Conservation (phyloP, 352 stramenopile genomes). For the Pythium aquatile region DNA sequence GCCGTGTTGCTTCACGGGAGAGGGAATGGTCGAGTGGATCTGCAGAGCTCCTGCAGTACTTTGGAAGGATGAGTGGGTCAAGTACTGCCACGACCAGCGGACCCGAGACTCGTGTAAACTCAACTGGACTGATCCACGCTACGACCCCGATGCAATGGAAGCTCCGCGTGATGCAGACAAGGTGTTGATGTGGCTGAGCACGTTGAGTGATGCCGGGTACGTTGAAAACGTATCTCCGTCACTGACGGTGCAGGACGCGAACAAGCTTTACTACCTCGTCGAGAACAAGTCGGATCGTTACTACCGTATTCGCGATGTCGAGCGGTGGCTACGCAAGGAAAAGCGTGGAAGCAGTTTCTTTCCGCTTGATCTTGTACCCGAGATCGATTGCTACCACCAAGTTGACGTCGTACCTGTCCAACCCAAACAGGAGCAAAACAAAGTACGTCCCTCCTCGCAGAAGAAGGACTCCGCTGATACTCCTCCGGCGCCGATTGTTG, state of each 20-base stretch:
- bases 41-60: conserved; percentile 38
- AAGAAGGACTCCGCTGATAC: conserved; percentile 8
- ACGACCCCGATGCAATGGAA: conserved; percentile 56
- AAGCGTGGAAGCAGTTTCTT: conserved; percentile 41
- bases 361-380: conserved; percentile 62
- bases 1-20: conserved; percentile 53
- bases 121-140: conserved; percentile 33
- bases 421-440: background rate
- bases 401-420: conserved; percentile 10
- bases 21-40: conserved; percentile 69
- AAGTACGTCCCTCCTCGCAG: conserved; percentile 9
- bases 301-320: conserved; percentile 56
- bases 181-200: conserved; percentile 55
- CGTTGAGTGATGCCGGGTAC: conserved; percentile 54
- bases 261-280: conserved; percentile 43
- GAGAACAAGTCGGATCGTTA: conserved; percentile 46
- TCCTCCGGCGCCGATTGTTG: background rate
- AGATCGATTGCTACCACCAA: conserved; percentile 51
- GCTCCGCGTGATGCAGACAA: conserved; percentile 31
- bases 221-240: conserved; percentile 48
- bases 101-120: conserved; percentile 29
- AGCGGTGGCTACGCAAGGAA: conserved; percentile 44
- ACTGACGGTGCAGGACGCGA: conserved; percentile 17
- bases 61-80: conserved; percentile 52
- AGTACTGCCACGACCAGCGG: conserved; percentile 41